These are phyloP conservation scores for Trichodelitschia bisporula DNA, from an alignment of 495 filamentous ascomycete species.

Conservation along the genomic window DNA sequence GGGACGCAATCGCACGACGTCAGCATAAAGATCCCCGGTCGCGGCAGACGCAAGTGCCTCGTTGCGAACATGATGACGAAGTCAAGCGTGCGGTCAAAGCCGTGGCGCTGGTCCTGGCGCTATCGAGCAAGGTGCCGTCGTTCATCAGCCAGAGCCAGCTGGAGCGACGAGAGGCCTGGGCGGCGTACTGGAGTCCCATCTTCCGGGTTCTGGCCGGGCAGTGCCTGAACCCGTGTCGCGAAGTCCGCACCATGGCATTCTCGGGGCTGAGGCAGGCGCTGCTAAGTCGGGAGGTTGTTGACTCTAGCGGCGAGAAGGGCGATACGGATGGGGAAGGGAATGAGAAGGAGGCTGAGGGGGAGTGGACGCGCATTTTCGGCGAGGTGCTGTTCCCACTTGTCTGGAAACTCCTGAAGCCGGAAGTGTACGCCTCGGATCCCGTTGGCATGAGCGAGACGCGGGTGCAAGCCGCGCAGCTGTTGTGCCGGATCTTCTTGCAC, in stretches of 20 bases:
- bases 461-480: slow-evolving; percentile 69
- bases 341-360: too few species aligned
- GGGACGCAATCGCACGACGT: slow-evolving; percentile 25
- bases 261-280: slow-evolving; percentile 70
- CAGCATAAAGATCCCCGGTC: slow-evolving; percentile 1
- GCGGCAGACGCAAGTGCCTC: too few species aligned
- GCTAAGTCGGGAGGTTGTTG: slow-evolving; percentile 52
- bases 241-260: slow-evolving; percentile 73
- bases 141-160: too few species aligned
- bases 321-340: slow-evolving; percentile 38
- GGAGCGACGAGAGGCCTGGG: slow-evolving; percentile 41
- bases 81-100: slow-evolving; percentile 77
- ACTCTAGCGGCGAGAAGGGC: slow-evolving; percentile 16
- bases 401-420: slow-evolving; percentile 67
- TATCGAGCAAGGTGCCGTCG: too few species aligned
- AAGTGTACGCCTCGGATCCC: slow-evolving; percentile 82
- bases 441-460: slow-evolving; percentile 88
- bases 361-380: slow-evolving; percentile 88
- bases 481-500: slow-evolving; percentile 89
- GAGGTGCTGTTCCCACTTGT: slow-evolving; percentile 94
- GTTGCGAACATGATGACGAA: too few species aligned
- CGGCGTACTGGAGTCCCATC: slow-evolving; percentile 91
- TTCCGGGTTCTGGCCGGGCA: slow-evolving; percentile 71
- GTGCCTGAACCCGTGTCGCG: slow-evolving; percentile 85
- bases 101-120: slow-evolving; percentile 13